Evolutionary conservation across 441 rosid genomes (phyloP).

Genomic region (Metrosideros polymorpha): DNA sequence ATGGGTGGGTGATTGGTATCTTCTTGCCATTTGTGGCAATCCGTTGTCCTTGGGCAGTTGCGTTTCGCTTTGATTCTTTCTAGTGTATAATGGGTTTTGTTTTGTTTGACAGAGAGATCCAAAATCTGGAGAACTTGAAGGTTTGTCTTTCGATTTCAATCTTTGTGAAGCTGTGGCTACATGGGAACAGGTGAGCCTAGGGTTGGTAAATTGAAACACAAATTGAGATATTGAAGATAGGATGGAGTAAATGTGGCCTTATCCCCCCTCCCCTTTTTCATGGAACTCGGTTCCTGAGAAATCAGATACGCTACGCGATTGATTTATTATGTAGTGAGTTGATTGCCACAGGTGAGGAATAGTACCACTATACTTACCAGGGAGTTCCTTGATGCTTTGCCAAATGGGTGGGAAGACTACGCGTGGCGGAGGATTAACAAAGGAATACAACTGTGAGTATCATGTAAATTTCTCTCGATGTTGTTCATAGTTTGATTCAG

Average conservation of each 20-base stretch:
- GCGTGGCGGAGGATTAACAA: conserved; percentile 96
- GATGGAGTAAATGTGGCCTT: background rate
- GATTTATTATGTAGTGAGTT: conserved; percentile 43
- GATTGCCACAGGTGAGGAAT: conserved; percentile 70
- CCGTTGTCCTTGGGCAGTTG: background rate
- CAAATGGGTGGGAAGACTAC: conserved; percentile 95
- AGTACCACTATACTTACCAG: conserved; percentile 81
- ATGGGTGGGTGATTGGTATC: conserved; percentile 41
- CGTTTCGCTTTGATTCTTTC: background rate
- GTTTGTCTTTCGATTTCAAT: conserved; percentile 67
- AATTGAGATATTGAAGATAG: background rate
- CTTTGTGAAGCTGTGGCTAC: conserved; percentile 91
- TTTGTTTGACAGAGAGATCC: conserved; percentile 64
- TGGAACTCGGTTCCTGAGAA: background rate
- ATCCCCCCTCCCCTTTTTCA: background rate
- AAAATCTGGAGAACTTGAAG: conserved; percentile 74
- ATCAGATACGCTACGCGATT: conserved; percentile 13
- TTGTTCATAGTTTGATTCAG: background rate
- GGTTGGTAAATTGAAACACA: background rate
- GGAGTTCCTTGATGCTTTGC: conserved; percentile 88
- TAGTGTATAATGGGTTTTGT: background rate
- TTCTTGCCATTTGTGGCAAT: background rate
- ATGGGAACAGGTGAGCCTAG: conserved; percentile 76
- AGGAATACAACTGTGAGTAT: conserved; percentile 73
- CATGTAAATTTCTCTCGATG: background rate